phyloP scores from a whole-genome alignment of 202 grass and related monocot species.

The Setaria italica region DNA sequence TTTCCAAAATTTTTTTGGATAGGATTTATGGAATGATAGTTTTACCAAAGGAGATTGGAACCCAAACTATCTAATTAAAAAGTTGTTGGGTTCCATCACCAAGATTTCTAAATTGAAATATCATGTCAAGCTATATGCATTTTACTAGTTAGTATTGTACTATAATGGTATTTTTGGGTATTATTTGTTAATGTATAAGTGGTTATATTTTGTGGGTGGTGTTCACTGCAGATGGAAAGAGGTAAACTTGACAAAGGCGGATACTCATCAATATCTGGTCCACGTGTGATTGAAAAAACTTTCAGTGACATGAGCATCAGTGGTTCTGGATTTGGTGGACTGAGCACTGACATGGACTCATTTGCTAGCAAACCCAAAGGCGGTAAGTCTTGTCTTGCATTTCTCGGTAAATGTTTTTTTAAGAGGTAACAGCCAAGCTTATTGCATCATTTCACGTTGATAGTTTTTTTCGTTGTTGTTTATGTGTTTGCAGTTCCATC shows the following conservation, averaged over 20 bases:
- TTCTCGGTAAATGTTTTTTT: slow-evolving; percentile 28
- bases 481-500: no score
- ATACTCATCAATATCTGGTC: slow-evolving; percentile 80
- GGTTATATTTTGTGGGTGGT: slow-evolving; percentile 21
- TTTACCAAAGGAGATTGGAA: not conserved
- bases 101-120: not conserved
- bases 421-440: not conserved
- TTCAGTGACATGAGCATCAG: slow-evolving; percentile 77
- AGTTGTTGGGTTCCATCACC: not conserved
- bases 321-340: slow-evolving; percentile 77
- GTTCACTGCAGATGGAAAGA: slow-evolving; percentile 71
- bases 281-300: slow-evolving; percentile 65
- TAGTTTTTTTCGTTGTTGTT: no score
- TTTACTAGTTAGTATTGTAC: not conserved
- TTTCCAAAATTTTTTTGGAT: not conserved
- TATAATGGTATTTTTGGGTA: not conserved
- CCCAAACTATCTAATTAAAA: not conserved
- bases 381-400: not conserved
- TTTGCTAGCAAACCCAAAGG: slow-evolving; percentile 80
- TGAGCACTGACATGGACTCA: slow-evolving; percentile 63
- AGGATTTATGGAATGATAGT: not conserved
- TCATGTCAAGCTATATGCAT: slow-evolving; percentile 12
- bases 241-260: slow-evolving; percentile 85
- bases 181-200: slow-evolving; percentile 30
- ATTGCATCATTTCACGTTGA: not conserved